Evolutionary conservation across 352 stramenopile genomes (phyloP), one percentile per base, ranked within the genome.

Genomic region (Peronospora farinosa): DNA sequence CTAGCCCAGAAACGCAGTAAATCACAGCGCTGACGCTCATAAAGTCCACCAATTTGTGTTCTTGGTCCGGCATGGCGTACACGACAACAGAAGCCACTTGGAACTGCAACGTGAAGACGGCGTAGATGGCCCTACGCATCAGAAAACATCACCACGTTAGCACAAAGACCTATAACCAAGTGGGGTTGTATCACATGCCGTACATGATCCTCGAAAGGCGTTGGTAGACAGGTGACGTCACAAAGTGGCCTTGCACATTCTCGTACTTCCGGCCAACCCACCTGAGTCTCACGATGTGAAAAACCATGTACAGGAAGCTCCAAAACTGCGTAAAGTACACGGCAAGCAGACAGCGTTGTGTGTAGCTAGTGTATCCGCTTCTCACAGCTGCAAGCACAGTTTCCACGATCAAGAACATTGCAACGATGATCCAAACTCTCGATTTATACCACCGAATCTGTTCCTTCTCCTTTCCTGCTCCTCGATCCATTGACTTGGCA

Each of bases 151-250:
- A 42, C 7, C 3, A 51, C 4, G 12, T 46, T 48, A 47, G 13
- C 15, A 40, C 8, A 21, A 33, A 43, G 38, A 30, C 33, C 9
- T 44, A 32, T 32, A n/a, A 37, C 3, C 31, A 37, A 7, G 0
- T 37, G 5, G 7, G 12, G 11, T 7, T 16, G 6, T 7, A 37
- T 6, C 11, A 8, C 13, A 37, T 15, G 5, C 3, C 62, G 27
- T 59, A 61, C 77, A 88, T 75, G 61, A 88, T 86, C 15, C 58
- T 52, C 35, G 77, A 79, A 10, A 88, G 68, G 12, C 77, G 65
- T 27, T 78, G 60, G 45, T 88, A 88, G 23, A 88, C 60, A 1
- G 77, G 77, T 2, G 77, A 88, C 13, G 65, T 63, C 27, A 84
- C 65, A 47, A 88, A 83, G 21, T 67, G 54, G 12, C 75, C 75